phyloP scores from a whole-genome alignment of 73 alveolate genomes.

The Stentor roeselii region DNA sequence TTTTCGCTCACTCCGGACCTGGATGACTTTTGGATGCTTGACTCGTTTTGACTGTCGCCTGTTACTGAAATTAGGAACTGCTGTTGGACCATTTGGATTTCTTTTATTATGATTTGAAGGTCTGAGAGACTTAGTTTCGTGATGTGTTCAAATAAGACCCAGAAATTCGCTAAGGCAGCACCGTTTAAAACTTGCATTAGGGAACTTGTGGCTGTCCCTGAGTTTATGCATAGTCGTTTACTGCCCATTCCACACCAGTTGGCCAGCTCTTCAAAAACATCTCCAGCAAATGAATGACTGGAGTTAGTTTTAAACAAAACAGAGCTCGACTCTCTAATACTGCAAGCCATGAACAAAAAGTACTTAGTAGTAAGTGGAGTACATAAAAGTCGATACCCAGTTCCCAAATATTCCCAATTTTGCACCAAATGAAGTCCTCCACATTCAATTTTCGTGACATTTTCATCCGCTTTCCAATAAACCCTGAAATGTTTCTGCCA shows the following conservation, averaged over 20 bases:
- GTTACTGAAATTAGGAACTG: slow-evolving; percentile 55
- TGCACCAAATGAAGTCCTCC: slow-evolving; percentile 58
- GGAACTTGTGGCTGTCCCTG: slow-evolving; percentile 18
- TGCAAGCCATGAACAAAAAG: slow-evolving; percentile 51
- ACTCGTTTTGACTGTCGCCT: slow-evolving; percentile 29
- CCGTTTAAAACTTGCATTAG: slow-evolving; percentile 61
- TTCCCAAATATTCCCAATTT: slow-evolving; percentile 60
- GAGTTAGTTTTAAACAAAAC: slow-evolving; percentile 51
- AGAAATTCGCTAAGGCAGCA: slow-evolving; percentile 58
- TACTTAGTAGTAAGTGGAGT: slow-evolving; percentile 67
- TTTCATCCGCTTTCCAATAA: slow-evolving; percentile 60
- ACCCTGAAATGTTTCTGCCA: slow-evolving; percentile 59
- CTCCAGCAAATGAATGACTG: slow-evolving; percentile 40
- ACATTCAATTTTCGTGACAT: slow-evolving; percentile 53
- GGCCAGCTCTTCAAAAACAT: slow-evolving; percentile 52
- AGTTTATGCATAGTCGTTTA: slow-evolving; percentile 34
- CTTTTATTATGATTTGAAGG: slow-evolving; percentile 52
- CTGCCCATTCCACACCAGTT: slow-evolving; percentile 52
- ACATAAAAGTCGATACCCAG: slow-evolving; percentile 32
- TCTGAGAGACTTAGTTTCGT: slow-evolving; percentile 30
- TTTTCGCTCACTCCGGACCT: not conserved
- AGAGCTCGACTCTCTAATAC: slow-evolving; percentile 62
- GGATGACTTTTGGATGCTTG: not conserved
- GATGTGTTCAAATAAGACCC: slow-evolving; percentile 58
- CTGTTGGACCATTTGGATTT: slow-evolving; percentile 66